Evolutionary conservation across 495 filamentous ascomycete genomes (phyloP), one percentile per base, ranked within the genome.

Genomic region (Baudoinia panamericana): DNA sequence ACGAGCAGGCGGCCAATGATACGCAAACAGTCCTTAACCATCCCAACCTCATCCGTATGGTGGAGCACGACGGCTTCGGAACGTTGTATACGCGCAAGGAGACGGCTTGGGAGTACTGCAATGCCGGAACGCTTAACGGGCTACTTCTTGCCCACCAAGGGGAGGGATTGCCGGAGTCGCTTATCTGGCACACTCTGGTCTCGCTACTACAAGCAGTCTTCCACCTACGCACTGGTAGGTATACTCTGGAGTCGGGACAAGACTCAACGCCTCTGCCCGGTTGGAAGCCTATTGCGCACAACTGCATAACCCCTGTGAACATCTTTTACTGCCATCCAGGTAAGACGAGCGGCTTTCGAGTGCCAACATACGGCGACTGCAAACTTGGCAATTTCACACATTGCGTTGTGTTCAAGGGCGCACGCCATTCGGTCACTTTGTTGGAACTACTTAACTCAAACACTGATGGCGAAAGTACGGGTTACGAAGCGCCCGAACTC

Each of bases 401-500:
- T 10, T 33, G 29, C 16, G 20, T 25, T 4, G 19, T 34, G 10
- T 28, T 42, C 7, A 9, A 8, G 6, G 6, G 30, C 5, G 5
- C 2, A 4, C 3, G 25, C 17, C n/a, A 33, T 12, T 16, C 22
- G n/a, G n/a, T 7, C 5, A 24, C 13, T 24, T 6, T 6, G 21
- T 5, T 26, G n/a, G n/a, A 29, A 17, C 21, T 27, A 6, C n/a
- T 4, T n/a, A 25, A 13, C 9, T 16, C 10, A 5, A 19, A 10
- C 2, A n/a, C 16, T 12, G 39, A 33, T 7, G 30, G 19, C 11
- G 16, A 42, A 19, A 9, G 13, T 5, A 42, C 39, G 6, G 28
- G 39, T 13, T 33, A 24, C n/a, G 39, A 42, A 19, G 29, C 28
- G n/a, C 39, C 30, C n/a, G 39, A 42, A n/a, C 12, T 24, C 30